Conservation (phyloP, 768 basidiomycete genomes). For the Russula sp. region DNA sequence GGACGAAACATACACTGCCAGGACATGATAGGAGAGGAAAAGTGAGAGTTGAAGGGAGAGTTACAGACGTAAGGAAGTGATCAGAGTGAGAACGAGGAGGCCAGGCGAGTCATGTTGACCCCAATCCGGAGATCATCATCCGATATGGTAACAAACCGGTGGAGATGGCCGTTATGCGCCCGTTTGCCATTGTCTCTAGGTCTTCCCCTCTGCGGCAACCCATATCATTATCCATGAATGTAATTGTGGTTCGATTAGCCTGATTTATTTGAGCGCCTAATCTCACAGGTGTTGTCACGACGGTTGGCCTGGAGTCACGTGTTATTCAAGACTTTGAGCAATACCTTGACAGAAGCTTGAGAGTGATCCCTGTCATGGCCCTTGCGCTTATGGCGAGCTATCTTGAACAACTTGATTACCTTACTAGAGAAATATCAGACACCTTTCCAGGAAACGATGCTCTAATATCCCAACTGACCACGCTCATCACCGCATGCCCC, state of each 20-base stretch:
- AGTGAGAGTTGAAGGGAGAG: constrained; percentile 6
- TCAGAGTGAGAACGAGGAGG: constrained; percentile 6
- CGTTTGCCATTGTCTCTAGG: not conserved
- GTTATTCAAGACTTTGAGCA: not conserved
- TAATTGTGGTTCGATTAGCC: too few relatives aligned
- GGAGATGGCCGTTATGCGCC: constrained; percentile 5
- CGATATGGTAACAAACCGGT: constrained; percentile 21
- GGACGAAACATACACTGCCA: constrained; percentile 22
- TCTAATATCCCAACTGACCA: constrained; percentile 24
- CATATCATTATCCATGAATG: not conserved
- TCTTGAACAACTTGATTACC: constrained; percentile 19
- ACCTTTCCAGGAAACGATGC: constrained; percentile 27
- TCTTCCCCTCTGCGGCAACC: not conserved
- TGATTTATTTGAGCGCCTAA: not conserved
- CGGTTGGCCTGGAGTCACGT: constrained; percentile 1
- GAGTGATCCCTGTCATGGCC: too few relatives aligned
- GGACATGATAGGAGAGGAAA: constrained; percentile 18
- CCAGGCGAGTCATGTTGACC: not conserved
- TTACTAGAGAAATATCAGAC: constrained; percentile 16
- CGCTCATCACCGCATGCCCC: constrained; percentile 35
- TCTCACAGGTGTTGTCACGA: not conserved
- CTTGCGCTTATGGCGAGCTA: constrained; percentile 14
- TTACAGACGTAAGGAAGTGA: constrained; percentile 4
- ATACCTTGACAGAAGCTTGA: not conserved
- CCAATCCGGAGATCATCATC: constrained; percentile 17